phyloP scores from a whole-genome alignment of 495 filamentous ascomycete genomes.

The Penicillium samsonianum region DNA sequence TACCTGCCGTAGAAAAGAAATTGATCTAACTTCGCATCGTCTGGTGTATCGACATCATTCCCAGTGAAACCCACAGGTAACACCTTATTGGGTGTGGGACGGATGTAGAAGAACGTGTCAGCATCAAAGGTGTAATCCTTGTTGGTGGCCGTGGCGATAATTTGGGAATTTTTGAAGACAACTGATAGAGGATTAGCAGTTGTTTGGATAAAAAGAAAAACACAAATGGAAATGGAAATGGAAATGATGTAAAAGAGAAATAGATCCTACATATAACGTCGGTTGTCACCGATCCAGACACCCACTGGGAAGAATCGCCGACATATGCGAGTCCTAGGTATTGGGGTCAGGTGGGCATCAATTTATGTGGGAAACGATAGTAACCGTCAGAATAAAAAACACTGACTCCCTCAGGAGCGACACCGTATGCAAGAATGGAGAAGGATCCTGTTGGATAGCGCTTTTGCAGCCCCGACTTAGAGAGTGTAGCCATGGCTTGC shows the following conservation, averaged over 20 bases:
- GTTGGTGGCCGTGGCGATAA: conserved; percentile 25
- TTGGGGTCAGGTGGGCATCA: not conserved
- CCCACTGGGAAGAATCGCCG: conserved; percentile 28
- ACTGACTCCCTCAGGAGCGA: conserved; percentile 1
- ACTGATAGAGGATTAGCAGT: conserved; percentile 13
- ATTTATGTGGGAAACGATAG: not conserved
- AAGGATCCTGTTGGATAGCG: conserved; percentile 25
- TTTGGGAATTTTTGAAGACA: conserved; percentile 9
- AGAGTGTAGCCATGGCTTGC: conserved; percentile 4
- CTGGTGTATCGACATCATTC: conserved; percentile 16
- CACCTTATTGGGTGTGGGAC: conserved; percentile 18
- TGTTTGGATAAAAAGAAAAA: not conserved
- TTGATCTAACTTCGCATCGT: conserved; percentile 13
- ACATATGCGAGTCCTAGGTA: conserved; percentile 27
- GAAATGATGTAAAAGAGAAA: not conserved
- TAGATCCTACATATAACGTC: conserved; percentile 28
- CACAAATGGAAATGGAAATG: not conserved
- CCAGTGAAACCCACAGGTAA: conserved; percentile 27
- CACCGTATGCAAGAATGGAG: conserved; percentile 22
- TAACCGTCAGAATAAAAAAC: conserved; percentile 30
- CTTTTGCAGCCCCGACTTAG: conserved; percentile 12
- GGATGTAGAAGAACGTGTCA: conserved; percentile 26
- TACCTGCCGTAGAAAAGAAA: conserved; percentile 28
- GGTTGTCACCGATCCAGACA: conserved; percentile 21
- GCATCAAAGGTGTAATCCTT: conserved; percentile 22